These are phyloP conservation scores for Solanum pennellii DNA, from an alignment of 257 asterid genomes.

Conservation along the genomic window DNA sequence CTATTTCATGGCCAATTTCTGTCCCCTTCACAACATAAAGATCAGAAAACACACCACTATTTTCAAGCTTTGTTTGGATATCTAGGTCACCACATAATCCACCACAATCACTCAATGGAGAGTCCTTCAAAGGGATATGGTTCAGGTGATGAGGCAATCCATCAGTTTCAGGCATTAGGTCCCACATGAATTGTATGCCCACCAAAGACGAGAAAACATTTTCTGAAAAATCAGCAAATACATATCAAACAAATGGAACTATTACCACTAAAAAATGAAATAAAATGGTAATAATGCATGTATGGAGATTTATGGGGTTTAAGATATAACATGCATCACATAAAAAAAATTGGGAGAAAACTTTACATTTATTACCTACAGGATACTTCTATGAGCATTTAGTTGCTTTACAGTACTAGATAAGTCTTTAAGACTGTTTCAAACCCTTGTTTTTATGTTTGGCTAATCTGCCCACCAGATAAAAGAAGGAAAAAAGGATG, in stretches of 20 bases:
- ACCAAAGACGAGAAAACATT: slow-evolving; percentile 86
- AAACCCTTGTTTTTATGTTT: neutral
- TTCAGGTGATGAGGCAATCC: slow-evolving; percentile 61
- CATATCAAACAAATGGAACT: neutral
- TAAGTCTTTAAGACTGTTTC: neutral
- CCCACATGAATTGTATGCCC: slow-evolving; percentile 82
- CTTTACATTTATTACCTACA: neutral
- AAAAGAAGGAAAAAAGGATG: neutral
- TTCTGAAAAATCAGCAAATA: slow-evolving; percentile 32
- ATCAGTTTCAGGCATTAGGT: slow-evolving; percentile 50
- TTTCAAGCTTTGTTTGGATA: slow-evolving; percentile 74
- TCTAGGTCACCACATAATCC: slow-evolving; percentile 89
- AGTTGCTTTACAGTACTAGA: neutral
- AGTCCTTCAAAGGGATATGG: slow-evolving; percentile 79
- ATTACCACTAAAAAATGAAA: neutral
- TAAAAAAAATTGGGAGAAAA: neutral
- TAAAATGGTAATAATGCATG: neutral
- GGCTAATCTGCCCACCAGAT: neutral
- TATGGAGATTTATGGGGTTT: neutral
- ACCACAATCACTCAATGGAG: slow-evolving; percentile 85
- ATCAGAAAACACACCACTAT: slow-evolving; percentile 77
- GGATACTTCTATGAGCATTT: neutral
- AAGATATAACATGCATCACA: neutral
- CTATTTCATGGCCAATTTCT: slow-evolving; percentile 84
- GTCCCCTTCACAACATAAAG: slow-evolving; percentile 72